Conservation (phyloP, 75 land plant genomes). For the Isoetes taiwanensis region DNA sequence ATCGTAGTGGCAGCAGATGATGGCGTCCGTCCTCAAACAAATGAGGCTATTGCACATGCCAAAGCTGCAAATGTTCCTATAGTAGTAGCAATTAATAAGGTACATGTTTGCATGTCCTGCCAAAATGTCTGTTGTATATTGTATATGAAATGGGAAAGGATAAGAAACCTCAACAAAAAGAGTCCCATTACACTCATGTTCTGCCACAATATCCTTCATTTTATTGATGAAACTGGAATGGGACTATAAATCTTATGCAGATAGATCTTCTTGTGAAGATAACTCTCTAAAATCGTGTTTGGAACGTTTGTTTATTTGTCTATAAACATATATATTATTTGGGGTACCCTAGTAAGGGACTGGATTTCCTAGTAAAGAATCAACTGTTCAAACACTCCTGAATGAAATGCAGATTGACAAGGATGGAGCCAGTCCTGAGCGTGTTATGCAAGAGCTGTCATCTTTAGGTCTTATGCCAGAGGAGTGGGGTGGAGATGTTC, state of each 20-base stretch:
- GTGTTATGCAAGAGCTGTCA: slow-evolving; percentile 96
- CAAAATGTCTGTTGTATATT: background rate
- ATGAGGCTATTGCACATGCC: slow-evolving; percentile 98
- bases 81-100: slow-evolving; percentile 97
- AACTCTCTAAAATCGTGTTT: background rate
- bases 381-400: background rate
- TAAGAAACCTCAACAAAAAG: no score
- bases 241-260: no score
- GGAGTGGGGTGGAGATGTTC: slow-evolving; percentile 97
- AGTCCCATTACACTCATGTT: no score
- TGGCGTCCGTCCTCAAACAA: slow-evolving; percentile 95
- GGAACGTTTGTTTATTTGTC: no score
- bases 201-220: no score
- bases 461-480: slow-evolving; percentile 83
- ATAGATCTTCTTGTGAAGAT: background rate
- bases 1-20: slow-evolving; percentile 99
- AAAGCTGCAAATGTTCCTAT: slow-evolving; percentile 96
- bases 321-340: background rate
- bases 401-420: slow-evolving; percentile 68
- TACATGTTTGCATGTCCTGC: slow-evolving; percentile 7
- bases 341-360: slow-evolving; percentile 1
- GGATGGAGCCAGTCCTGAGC: slow-evolving; percentile 86
- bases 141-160: no score
- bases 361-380: background rate
- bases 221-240: no score